These are phyloP conservation scores for Pseudopithomyces chartarum DNA, from an alignment of 2,329 filamentous ascomycete genomes.

Conservation along the genomic window DNA sequence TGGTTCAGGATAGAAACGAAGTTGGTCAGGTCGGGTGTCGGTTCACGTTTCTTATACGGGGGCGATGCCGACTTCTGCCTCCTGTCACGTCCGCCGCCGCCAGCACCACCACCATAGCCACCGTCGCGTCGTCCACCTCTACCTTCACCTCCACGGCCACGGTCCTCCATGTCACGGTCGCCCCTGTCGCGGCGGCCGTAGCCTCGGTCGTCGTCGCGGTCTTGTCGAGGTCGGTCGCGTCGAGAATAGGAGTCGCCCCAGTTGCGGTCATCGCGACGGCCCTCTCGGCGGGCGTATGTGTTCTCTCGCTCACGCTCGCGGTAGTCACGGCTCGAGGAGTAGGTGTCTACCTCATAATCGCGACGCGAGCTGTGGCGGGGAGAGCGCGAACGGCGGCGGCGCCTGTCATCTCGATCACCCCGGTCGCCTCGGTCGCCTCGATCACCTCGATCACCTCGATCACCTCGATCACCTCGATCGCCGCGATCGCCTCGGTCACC, in stretches of 20 bases:
- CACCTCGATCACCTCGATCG: conserved; percentile 21
- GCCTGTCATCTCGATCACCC: conserved; percentile 16
- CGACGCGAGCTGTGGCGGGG: conserved; percentile 74
- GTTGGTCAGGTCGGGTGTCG: conserved; percentile 92
- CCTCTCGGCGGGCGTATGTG: conserved; percentile 73
- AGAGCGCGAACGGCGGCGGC: conserved; percentile 80
- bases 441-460: conserved; percentile 49
- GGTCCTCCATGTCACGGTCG: conserved; percentile 59
- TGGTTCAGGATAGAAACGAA: conserved; percentile 81
- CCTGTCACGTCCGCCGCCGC: conserved; percentile 54
- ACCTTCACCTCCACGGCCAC: conserved; percentile 48
- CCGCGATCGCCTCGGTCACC: conserved; percentile 4
- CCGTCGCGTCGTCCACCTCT: conserved; percentile 30
- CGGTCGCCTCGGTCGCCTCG: conserved; percentile 18
- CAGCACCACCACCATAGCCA: conserved; percentile 28
- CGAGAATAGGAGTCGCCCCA: conserved; percentile 59
- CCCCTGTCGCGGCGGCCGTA: conserved; percentile 36
- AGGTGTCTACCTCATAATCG: conserved; percentile 79
- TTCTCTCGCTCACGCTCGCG: conserved; percentile 93
- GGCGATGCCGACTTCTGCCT: conserved; percentile 78
- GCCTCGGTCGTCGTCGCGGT: conserved; percentile 41
- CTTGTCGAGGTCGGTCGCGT: conserved; percentile 40
- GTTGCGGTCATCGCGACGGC: conserved; percentile 59
- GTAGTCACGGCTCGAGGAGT: conserved; percentile 91
- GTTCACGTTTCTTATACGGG: conserved; percentile 85